Conservation (phyloP, 1,284 basidiomycete species). For the Rhodotorula sp. region DNA sequence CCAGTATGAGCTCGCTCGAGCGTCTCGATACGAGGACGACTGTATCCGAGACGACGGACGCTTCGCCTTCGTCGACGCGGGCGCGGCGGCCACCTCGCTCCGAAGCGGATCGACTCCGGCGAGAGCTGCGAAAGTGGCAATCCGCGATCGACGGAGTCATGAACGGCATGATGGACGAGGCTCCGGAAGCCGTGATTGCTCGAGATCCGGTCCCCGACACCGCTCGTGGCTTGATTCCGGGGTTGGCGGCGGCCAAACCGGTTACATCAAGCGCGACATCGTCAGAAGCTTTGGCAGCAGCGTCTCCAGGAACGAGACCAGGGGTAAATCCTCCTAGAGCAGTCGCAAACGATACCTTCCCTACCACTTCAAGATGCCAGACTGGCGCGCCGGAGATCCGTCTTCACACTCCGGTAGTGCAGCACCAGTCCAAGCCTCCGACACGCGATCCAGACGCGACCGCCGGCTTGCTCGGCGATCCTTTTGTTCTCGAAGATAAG, state of each 20-base stretch:
- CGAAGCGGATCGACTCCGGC: conserved; percentile 32
- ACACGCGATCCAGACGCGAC: too few species aligned
- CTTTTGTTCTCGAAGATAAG: background rate
- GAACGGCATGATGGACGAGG: background rate
- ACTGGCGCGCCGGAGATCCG: too few species aligned
- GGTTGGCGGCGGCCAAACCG: too few species aligned
- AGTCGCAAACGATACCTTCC: too few species aligned
- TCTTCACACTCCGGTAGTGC: too few species aligned
- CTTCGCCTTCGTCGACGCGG: background rate
- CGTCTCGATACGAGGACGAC: background rate
- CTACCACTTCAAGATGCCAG: too few species aligned
- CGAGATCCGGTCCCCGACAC: background rate
- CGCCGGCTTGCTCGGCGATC: background rate
- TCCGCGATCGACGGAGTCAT: conserved; percentile 36
- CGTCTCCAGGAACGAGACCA: too few species aligned
- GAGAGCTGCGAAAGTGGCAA: conserved; percentile 34
- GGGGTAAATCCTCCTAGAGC: too few species aligned
- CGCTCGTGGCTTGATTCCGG: background rate
- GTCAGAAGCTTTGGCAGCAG: too few species aligned
- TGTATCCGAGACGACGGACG: background rate
- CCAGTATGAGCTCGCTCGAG: conserved; percentile 1
- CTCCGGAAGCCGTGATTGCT: background rate
- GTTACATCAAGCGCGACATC: too few species aligned
- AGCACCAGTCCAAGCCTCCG: too few species aligned
- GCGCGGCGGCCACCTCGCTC: background rate